Base-by-base conservation (phyloP, 179 eudicot genomes). In the Camellia oleifera region DNA sequence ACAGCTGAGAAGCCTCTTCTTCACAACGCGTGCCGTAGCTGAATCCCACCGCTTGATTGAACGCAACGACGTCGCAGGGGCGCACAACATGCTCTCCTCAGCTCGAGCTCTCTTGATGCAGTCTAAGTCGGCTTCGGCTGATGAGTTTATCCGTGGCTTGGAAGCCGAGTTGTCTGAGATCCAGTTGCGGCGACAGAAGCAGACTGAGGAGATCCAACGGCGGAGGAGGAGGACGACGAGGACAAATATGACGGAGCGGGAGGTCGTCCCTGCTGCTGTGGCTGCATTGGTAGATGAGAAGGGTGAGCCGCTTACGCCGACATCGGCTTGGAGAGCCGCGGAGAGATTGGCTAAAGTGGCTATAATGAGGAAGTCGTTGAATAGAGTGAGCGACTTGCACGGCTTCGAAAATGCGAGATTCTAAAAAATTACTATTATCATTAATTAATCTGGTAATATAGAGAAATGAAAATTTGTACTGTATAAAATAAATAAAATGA, bases 381-480 rank as follows among this genome's bases (percentile, higher is more conserved):
- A 92, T 54, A 84, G 91, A 52, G 97, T 91, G 56, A 91, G 97
- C 85, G 98, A 94, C 84, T 87, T 94, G 70, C 98, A 94, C 85
- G 98, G 98, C 84, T 94, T 94, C 65, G 98, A 94, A 81, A 88
- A 92, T 62, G 98, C 98, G 46, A 91, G 97, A 56, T 92, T 94
- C 82, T 94, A 83, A 72, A 74, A 26, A 26, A 26, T 26, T 53
- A 75, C 54, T 58, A 20, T 50, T 17, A 20, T 10, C 42, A 44
- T 5, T 75, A 63, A 4, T 2, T 3, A 20, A 17, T 26, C 32
- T 2, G 32, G 2, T 17, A 60, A 54, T 2, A 40, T 54, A 9
- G 4, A 58, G 10, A 13, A 50, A 0, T 17, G 20, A 13, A 5
- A 3, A 14, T 13, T 40, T 74, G 80, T 4, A 61, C 32, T 13